phyloP scores from a whole-genome alignment of 1,139 yeast species.

The Cylindricascospora bacillispora region DNA sequence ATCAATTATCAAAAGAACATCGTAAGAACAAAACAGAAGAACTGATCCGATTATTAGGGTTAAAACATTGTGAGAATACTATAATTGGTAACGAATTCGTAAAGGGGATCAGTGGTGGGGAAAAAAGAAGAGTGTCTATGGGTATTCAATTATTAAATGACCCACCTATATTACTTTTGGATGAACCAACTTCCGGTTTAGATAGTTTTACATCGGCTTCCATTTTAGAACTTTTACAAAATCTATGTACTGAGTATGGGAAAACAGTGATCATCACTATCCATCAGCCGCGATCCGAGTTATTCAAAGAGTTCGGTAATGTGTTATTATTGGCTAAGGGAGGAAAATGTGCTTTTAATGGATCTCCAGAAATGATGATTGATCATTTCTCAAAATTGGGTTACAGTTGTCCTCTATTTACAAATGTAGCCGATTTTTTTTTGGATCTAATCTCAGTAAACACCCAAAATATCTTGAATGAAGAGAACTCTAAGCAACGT shows the following conservation, averaged over 20 bases:
- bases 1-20: constrained; percentile 23
- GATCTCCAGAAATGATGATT: constrained; percentile 32
- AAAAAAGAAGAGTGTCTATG: constrained; percentile 69
- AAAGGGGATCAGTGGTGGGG: constrained; percentile 82
- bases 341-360: constrained; percentile 58
- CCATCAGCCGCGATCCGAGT: constrained; percentile 69
- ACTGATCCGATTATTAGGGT: constrained; percentile 53
- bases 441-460: constrained; percentile 50
- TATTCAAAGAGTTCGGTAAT: constrained; percentile 52
- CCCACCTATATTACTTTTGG: constrained; percentile 60
- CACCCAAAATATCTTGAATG: constrained; percentile 21
- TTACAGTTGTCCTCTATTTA: constrained; percentile 41
- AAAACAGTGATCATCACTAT: constrained; percentile 69
- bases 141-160: constrained; percentile 63
- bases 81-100: constrained; percentile 58
- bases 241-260: constrained; percentile 42
- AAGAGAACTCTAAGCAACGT: constrained; percentile 23
- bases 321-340: constrained; percentile 58
- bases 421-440: constrained; percentile 62
- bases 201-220: constrained; percentile 72
- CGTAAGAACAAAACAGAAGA: constrained; percentile 35
- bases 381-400: constrained; percentile 36
- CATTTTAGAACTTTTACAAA: constrained; percentile 47
- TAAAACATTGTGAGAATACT: constrained; percentile 66
- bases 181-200: constrained; percentile 84